These are phyloP conservation scores for Lithohypha guttulata DNA, from an alignment of 2,329 filamentous ascomycete genomes.

Conservation along the genomic window DNA sequence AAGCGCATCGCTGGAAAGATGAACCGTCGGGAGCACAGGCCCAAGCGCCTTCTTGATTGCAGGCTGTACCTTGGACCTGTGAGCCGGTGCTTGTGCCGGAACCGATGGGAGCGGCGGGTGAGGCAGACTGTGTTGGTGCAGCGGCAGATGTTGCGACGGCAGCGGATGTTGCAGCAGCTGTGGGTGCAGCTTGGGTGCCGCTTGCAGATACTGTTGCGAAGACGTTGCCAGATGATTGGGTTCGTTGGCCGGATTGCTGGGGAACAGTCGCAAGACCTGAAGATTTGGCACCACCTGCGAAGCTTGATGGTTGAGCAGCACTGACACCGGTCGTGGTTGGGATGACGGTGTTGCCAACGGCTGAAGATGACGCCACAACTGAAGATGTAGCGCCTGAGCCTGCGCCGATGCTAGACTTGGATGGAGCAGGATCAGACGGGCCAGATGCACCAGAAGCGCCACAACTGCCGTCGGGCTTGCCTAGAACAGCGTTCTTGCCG, in stretches of 20 bases:
- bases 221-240: neutral
- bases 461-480: conserved; percentile 9
- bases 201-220: conserved; percentile 2
- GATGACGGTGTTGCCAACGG: conserved; percentile 7
- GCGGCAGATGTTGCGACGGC: conserved; percentile 2
- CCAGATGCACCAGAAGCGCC: conserved; percentile 19
- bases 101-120: conserved; percentile 9
- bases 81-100: conserved; percentile 21
- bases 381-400: conserved; percentile 9
- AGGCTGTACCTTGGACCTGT: conserved; percentile 32
- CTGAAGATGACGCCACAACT: conserved; percentile 10
- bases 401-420: neutral
- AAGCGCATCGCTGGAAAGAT: conserved; percentile 53
- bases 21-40: conserved; percentile 44
- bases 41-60: conserved; percentile 46
- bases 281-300: conserved; percentile 4
- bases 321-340: conserved; percentile 15
- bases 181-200: conserved; percentile 3
- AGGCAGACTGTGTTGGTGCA: conserved; percentile 9
- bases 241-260: conserved; percentile 1
- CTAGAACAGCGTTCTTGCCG: neutral
- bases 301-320: conserved; percentile 9
- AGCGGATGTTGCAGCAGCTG: conserved; percentile 4
- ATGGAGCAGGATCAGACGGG: neutral
- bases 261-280: neutral